phyloP scores from a whole-genome alignment of 805 yeast species.

The Lipomyces lipofer region DNA sequence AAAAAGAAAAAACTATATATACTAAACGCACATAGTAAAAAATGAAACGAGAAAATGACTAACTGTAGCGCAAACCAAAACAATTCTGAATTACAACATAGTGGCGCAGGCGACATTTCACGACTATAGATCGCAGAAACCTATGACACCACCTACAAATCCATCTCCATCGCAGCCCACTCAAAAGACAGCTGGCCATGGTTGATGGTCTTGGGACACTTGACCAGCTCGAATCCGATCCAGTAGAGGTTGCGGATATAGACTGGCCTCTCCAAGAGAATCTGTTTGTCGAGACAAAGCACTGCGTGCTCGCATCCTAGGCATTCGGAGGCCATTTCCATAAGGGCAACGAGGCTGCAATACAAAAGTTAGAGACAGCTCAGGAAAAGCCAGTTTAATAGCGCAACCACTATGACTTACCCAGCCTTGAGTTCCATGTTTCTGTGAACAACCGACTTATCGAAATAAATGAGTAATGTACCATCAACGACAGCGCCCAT shows the following conservation, averaged over 20 bases:
- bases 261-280: slow-evolving; percentile 18
- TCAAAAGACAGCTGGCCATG: slow-evolving; percentile 27
- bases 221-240: slow-evolving; percentile 33
- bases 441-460: slow-evolving; percentile 18
- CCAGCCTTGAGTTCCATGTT: slow-evolving; percentile 23
- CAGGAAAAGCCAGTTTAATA: slow-evolving; percentile 3
- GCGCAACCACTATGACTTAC: background rate
- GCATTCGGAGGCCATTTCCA: slow-evolving; percentile 34
- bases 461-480: slow-evolving; percentile 29
- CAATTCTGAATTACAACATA: background rate
- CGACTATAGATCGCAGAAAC: background rate
- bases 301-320: slow-evolving; percentile 30
- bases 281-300: slow-evolving; percentile 30
- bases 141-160: slow-evolving; percentile 25
- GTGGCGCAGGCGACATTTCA: background rate
- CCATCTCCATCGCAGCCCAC: slow-evolving; percentile 33
- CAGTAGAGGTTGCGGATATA: slow-evolving; percentile 27
- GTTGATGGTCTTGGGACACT: slow-evolving; percentile 15
- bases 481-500: slow-evolving; percentile 29
- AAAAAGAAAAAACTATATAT: background rate
- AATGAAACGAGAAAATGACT: background rate
- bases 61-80: background rate
- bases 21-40: background rate
- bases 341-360: slow-evolving; percentile 31
- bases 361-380: background rate